Evolutionary conservation across 257 asterid species (phyloP).

Genomic region (Solanum verrucosum): DNA sequence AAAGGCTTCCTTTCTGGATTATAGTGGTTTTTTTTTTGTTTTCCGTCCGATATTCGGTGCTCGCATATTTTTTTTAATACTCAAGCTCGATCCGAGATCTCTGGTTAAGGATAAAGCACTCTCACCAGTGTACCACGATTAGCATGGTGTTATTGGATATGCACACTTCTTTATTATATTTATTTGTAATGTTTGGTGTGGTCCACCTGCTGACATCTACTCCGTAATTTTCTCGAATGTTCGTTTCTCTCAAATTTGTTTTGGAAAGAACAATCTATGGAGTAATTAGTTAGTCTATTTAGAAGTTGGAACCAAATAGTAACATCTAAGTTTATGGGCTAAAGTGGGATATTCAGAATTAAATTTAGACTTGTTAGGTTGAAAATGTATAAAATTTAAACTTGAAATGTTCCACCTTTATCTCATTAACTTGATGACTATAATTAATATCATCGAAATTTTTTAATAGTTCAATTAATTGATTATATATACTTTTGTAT

Average conservation of each 20-base stretch:
- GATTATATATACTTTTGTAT: too few species aligned
- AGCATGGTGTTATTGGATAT: background rate
- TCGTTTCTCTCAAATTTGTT: background rate
- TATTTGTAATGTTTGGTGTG: background rate
- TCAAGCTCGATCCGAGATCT: too few species aligned
- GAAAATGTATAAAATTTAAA: background rate
- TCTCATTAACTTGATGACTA: background rate
- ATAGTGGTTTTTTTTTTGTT: background rate
- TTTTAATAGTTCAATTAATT: too few species aligned
- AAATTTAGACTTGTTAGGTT: background rate
- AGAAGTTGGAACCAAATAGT: too few species aligned
- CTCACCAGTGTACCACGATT: rapidly evolving
- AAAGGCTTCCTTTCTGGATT: background rate
- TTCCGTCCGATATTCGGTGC: too few species aligned
- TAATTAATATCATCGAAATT: background rate
- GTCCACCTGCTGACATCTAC: background rate
- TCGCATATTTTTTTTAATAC: too few species aligned
- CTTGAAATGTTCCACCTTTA: background rate
- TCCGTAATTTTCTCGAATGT: background rate
- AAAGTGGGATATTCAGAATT: background rate
- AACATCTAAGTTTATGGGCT: too few species aligned
- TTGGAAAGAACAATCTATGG: background rate
- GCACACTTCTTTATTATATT: background rate
- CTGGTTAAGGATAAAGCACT: too few species aligned
- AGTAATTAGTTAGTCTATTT: too few species aligned